phyloP scores from a whole-genome alignment of 2,329 filamentous ascomycete genomes.

The Colletotrichum lini region DNA sequence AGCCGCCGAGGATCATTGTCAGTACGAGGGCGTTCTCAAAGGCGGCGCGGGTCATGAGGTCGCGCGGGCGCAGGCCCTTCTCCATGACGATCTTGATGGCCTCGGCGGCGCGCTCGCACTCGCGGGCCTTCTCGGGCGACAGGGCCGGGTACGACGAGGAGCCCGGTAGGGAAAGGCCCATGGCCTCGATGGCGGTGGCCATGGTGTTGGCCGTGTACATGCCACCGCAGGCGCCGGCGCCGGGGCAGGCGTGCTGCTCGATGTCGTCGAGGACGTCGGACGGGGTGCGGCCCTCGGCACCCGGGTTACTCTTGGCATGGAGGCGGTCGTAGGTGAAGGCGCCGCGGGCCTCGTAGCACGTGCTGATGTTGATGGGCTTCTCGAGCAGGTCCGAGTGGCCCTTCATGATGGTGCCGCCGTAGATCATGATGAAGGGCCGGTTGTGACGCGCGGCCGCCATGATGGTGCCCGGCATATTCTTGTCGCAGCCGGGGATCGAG shows the following conservation, averaged over 20 bases:
- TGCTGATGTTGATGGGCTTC: slow-evolving; percentile 88
- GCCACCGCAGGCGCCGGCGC: slow-evolving; percentile 79
- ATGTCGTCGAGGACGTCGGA: slow-evolving; percentile 89
- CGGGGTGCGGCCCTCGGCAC: slow-evolving; percentile 75
- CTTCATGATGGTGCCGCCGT: slow-evolving; percentile 90
- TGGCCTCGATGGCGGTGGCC: slow-evolving; percentile 90
- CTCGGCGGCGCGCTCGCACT: slow-evolving; percentile 85
- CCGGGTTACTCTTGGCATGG: slow-evolving; percentile 75
- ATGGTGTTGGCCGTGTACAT: slow-evolving; percentile 98
- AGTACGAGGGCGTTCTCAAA: slow-evolving; percentile 93
- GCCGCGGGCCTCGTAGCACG: slow-evolving; percentile 89
- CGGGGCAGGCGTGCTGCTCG: slow-evolving; percentile 79
- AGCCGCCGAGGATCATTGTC: slow-evolving; percentile 93
- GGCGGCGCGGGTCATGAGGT: slow-evolving; percentile 83
- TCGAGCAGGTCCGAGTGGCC: slow-evolving; percentile 85
- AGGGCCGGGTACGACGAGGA: slow-evolving; percentile 87
- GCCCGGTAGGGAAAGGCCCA: slow-evolving; percentile 86
- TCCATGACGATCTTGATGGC: slow-evolving; percentile 86
- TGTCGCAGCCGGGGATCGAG: slow-evolving; percentile 93
- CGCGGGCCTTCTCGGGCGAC: slow-evolving; percentile 86
- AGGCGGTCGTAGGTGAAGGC: slow-evolving; percentile 85
- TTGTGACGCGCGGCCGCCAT: slow-evolving; percentile 95
- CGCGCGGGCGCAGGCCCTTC: slow-evolving; percentile 83
- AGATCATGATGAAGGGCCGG: slow-evolving; percentile 94
- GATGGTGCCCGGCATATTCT: slow-evolving; percentile 95